phyloP scores from a whole-genome alignment of 768 basidiomycete species.

The Chiua virens region DNA sequence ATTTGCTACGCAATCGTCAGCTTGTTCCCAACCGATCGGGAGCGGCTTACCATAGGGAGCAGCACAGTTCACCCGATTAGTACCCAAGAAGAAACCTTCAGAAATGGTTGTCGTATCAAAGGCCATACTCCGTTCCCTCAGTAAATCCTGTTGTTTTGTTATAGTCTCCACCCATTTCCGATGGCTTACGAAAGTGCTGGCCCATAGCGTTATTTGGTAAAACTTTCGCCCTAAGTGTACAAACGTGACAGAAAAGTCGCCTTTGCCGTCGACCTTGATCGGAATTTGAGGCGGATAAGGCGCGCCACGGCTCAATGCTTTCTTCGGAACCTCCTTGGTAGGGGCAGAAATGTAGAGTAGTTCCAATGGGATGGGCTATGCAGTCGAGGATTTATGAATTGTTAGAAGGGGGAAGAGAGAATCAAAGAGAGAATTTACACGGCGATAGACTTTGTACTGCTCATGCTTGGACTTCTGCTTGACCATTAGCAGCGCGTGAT shows the following conservation, averaged over 20 bases:
- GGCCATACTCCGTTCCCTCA: conserved; percentile 81
- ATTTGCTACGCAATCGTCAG: conserved; percentile 49
- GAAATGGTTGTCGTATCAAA: conserved; percentile 86
- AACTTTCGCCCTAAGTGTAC: conserved; percentile 90
- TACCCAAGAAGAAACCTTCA: conserved; percentile 84
- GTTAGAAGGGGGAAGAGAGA: conserved; percentile 3
- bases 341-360: conserved; percentile 79
- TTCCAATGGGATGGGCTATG: conserved; percentile 93
- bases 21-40: background rate
- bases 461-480: conserved; percentile 94
- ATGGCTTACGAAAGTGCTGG: conserved; percentile 77
- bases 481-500: conserved; percentile 94
- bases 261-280: conserved; percentile 64
- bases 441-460: conserved; percentile 89
- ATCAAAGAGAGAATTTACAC: conserved; percentile 51
- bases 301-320: conserved; percentile 39
- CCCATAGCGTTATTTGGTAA: conserved; percentile 91
- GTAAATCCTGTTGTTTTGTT: conserved; percentile 79
- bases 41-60: conserved; percentile 77
- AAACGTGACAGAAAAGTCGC: conserved; percentile 90
- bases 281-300: conserved; percentile 49
- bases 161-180: conserved; percentile 95
- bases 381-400: conserved; percentile 1
- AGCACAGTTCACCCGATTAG: conserved; percentile 91
- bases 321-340: conserved; percentile 44